Base-by-base conservation (phyloP, 192 early-diverging fungal species). In the Obelidium mucronatum region DNA sequence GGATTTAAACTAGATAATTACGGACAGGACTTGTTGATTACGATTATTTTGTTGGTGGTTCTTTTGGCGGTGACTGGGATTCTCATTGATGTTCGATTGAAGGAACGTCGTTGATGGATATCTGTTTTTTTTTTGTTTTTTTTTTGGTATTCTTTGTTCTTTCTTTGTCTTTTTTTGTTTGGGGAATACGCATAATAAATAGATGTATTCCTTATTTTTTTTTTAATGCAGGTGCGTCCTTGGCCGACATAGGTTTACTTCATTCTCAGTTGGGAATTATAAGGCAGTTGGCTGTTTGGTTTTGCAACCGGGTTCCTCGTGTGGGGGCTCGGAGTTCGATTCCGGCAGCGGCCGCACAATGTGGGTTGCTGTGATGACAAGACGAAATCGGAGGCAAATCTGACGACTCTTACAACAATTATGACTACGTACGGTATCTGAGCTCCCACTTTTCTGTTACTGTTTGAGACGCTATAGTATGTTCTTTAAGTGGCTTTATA, bases 1-100 rank as follows among this genome's bases (percentile, higher is more conserved):
- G 85, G 85, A 28, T 78, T 87, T 42, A 74, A 84, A 48, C 33
- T 76, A 4, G 61, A 74, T 48, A 76, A 75, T 24, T 87, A 81
- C 56, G 52, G 54, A 13, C 58, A 73, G 28, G 78, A 87, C 67
- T 37, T 83, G 24, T 63, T 75, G 2, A 69, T 86, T 28, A 74
- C 79, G 40, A 70, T 79, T 15, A 74, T 67, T n/a, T 67, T 77
- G 22, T 76, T 82, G 37, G 80, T 82, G 26, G 55, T 30, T 22
- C 77, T 84, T 3, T 53, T 84, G 53, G 55, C 44, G 11, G 30
- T 85, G 48, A 82, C 70, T 26, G 75, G 67, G 24, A 42, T 80
- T 40, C 40, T 77, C n/a, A 48, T 80, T n/a, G 62, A 77, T 51
- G 67, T 77, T 33, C 56, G 62, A 35, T 48, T 80, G 62, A 67